phyloP scores from a whole-genome alignment of 441 rosid species.

The Populus hybrid region DNA sequence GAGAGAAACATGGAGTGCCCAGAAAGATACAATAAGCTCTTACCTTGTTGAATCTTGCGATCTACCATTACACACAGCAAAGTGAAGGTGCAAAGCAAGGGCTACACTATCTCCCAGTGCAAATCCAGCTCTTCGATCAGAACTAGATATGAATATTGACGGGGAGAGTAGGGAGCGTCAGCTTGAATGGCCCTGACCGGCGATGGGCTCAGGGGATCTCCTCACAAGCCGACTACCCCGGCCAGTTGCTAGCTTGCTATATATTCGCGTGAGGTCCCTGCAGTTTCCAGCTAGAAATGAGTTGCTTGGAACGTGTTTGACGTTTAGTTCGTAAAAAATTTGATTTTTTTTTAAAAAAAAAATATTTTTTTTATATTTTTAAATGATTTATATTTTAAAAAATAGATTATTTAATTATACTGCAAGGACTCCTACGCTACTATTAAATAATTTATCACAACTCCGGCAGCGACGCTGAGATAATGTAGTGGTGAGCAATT shows the following conservation, averaged over 20 bases:
- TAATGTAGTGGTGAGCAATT: not conserved
- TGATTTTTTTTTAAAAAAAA: too few relatives aligned
- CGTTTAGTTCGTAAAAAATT: too few relatives aligned
- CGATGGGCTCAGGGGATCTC: not conserved
- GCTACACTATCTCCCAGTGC: too few relatives aligned
- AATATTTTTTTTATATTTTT: too few relatives aligned
- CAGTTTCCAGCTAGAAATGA: not conserved
- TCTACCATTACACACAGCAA: not conserved
- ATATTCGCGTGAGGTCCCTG: not conserved
- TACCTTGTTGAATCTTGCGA: not conserved
- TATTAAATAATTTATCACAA: too few relatives aligned
- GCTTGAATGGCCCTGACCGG: not conserved
- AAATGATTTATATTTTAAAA: too few relatives aligned
- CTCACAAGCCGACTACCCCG: not conserved
- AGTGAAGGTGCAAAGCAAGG: too few relatives aligned
- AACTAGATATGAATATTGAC: not conserved
- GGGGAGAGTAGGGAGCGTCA: not conserved
- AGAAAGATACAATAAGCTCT: not conserved
- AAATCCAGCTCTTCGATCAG: too few relatives aligned
- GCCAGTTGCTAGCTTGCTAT: not conserved
- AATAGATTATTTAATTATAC: not conserved
- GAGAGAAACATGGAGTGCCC: not conserved
- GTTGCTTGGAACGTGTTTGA: too few relatives aligned
- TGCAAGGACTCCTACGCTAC: not conserved
- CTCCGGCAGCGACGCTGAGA: not conserved